These are phyloP conservation scores for Papiliotrema flavescens DNA, from an alignment of 1,284 basidiomycete species.

Conservation along the genomic window DNA sequence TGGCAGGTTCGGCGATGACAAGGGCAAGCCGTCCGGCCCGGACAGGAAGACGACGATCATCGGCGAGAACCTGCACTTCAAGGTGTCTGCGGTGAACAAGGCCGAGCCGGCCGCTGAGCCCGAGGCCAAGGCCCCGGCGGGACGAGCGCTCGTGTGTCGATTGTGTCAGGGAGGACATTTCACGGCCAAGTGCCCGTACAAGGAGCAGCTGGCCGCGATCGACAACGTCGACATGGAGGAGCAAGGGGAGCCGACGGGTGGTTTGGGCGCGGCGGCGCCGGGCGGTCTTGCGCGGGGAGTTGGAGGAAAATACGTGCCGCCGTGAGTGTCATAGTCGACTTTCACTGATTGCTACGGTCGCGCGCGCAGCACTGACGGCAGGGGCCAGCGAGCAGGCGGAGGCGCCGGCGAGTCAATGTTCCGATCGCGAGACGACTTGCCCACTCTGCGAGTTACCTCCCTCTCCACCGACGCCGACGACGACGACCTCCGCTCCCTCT, in stretches of 20 bases:
- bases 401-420: constrained; percentile 79
- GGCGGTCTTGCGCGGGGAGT: constrained; percentile 24
- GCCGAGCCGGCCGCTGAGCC: constrained; percentile 52
- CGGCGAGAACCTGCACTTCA: constrained; percentile 83
- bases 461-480: constrained; percentile 94
- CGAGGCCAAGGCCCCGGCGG: constrained; percentile 70
- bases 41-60: constrained; percentile 94
- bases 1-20: constrained; percentile 77
- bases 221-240: constrained; percentile 59
- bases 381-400: constrained; percentile 51
- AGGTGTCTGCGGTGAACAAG: constrained; percentile 75
- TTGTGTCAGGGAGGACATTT: constrained; percentile 97
- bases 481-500: constrained; percentile 88
- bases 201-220: constrained; percentile 74
- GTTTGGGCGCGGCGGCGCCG: constrained; percentile 15
- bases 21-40: constrained; percentile 80
- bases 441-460: constrained; percentile 95
- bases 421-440: constrained; percentile 75
- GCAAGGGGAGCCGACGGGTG: constrained; percentile 36
- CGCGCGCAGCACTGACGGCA: constrained; percentile 3
- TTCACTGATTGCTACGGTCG: not conserved
- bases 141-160: constrained; percentile 86
- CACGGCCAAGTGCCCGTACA: constrained; percentile 98
- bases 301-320: constrained; percentile 85
- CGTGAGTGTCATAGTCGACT: constrained; percentile 42